phyloP scores from a whole-genome alignment of 148 eudicot genomes.

The Rhododendron ferrugineum region DNA sequence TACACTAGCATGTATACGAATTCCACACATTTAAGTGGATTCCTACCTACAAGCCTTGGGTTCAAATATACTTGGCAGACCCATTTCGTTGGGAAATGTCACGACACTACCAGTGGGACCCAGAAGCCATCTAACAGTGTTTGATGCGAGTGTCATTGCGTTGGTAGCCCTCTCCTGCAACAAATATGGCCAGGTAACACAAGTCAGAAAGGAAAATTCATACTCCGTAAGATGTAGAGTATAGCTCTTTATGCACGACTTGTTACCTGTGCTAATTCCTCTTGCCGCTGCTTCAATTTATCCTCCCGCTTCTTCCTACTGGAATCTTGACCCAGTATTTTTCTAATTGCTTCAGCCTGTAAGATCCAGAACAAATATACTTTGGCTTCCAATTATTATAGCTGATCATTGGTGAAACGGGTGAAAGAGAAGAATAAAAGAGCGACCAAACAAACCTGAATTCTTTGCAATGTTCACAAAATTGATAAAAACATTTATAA shows the following conservation, averaged over 20 bases:
- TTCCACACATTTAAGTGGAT: neutral
- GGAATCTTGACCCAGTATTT: conserved; percentile 54
- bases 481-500: neutral
- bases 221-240: neutral
- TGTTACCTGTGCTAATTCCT: conserved; percentile 42
- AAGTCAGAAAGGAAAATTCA: neutral
- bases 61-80: conserved; percentile 41
- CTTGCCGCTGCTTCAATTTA: conserved; percentile 43
- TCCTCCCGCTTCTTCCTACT: conserved; percentile 48
- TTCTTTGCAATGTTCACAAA: neutral
- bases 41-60: conserved; percentile 38
- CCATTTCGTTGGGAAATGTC: conserved; percentile 43
- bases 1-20: neutral
- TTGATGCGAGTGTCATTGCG: conserved; percentile 29
- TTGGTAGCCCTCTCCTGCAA: conserved; percentile 41
- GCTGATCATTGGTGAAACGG: neutral
- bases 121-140: conserved; percentile 37
- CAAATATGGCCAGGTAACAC: conserved; percentile 7
- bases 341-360: conserved; percentile 57
- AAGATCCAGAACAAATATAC: neutral
- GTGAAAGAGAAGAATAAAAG: neutral
- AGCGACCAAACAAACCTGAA: neutral
- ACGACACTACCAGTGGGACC: conserved; percentile 50
- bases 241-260: neutral
- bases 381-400: neutral